Evolutionary conservation across 1,284 basidiomycete species (phyloP).

Genomic region (Ceratobasidium sp.): DNA sequence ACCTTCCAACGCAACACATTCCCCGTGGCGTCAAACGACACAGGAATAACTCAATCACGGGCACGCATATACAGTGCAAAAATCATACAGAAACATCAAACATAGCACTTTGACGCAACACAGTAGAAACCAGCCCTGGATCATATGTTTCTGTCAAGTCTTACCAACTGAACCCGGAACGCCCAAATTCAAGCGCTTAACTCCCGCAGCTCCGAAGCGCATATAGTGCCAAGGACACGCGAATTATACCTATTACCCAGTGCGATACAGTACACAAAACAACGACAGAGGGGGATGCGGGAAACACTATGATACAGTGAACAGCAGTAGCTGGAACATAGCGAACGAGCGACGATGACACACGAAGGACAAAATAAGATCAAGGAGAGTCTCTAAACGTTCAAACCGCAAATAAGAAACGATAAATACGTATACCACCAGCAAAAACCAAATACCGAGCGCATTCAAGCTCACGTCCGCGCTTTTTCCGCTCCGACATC

Average conservation of each 20-base stretch:
- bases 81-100: too few relatives aligned
- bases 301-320: slow-evolving; percentile 4
- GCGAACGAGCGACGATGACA: not conserved
- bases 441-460: not conserved
- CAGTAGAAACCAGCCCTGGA: too few relatives aligned
- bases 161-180: not conserved
- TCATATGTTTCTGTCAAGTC: too few relatives aligned
- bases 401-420: not conserved
- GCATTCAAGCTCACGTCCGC: not conserved
- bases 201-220: not conserved
- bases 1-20: too few relatives aligned
- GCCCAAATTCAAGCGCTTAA: not conserved
- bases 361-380: not conserved
- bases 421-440: not conserved
- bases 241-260: not conserved
- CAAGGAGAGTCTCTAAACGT: too few relatives aligned
- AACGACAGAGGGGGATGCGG: not conserved
- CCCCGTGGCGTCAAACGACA: too few relatives aligned
- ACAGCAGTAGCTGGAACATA: not conserved
- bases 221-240: not conserved
- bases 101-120: too few relatives aligned
- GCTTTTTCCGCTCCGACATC: not conserved
- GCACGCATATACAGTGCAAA: too few relatives aligned
- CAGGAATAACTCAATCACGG: too few relatives aligned
- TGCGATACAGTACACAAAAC: not conserved